A percentile compares a stretch with the other conserved stretches of the same genome.
Conservation (phyloP, 225 moss, liverwort and hornwort genomes). For the Pseudoscleropodium purum region DNA sequence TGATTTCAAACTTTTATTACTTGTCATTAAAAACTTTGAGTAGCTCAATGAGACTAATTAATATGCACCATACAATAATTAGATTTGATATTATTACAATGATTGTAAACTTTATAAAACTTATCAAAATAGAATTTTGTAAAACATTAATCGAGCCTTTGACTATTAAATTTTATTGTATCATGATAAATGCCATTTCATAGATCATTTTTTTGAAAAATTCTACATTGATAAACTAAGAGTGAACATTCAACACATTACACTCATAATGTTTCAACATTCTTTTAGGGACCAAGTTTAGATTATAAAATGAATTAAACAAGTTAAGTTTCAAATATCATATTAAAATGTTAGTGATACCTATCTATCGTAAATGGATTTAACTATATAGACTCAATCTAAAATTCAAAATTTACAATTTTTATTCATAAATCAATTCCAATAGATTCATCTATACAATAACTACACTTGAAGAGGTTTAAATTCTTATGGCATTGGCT, state of each 20-base stretch:
- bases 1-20: neutral
- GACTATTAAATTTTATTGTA: neutral
- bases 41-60: neutral
- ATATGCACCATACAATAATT: neutral
- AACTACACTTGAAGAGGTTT: neutral
- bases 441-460: neutral
- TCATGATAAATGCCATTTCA: neutral
- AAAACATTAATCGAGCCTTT: neutral
- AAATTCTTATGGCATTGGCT: fast-evolving
- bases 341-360: neutral
- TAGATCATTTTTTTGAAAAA: neutral
- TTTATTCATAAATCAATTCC: neutral
- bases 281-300: neutral
- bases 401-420: neutral
- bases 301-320: neutral
- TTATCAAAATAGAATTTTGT: neutral
- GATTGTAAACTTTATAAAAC: too few species aligned
- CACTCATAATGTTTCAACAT: neutral
- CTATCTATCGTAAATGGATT: neutral
- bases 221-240: neutral
- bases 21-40: too few species aligned
- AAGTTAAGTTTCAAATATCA: neutral
- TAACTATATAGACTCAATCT: fast-evolving
- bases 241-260: neutral
- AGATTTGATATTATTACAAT: neutral